A percentile compares a stretch with the other conserved stretches of the same genome.
Conservation (phyloP, 345 rosid species). For the Capsella bursapastoris region DNA sequence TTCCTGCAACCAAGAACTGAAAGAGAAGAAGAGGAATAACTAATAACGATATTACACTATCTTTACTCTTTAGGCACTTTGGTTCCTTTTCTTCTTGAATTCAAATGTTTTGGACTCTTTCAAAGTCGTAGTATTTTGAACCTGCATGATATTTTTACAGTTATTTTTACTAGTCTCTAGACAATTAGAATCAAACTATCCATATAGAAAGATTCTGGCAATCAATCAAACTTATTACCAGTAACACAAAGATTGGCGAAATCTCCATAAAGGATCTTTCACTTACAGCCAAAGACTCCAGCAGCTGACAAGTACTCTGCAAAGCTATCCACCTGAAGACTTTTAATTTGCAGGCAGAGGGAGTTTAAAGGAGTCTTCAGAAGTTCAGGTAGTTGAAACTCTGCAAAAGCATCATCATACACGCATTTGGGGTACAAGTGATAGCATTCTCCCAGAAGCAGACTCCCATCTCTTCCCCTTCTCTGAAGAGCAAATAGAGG, state of each 20-base stretch:
- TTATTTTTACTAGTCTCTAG: background rate
- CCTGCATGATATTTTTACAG: slow-evolving; percentile 53
- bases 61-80: no score
- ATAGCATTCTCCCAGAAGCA: slow-evolving; percentile 93
- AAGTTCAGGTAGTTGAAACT: slow-evolving; percentile 98
- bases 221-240: background rate
- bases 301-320: slow-evolving; percentile 96
- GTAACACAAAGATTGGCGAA: slow-evolving; percentile 1
- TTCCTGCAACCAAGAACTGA: slow-evolving; percentile 35
- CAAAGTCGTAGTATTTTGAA: slow-evolving; percentile 38
- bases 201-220: background rate
- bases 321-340: slow-evolving; percentile 84
- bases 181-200: background rate
- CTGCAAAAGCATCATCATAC: slow-evolving; percentile 83
- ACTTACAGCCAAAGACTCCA: slow-evolving; percentile 88
- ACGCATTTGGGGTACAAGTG: slow-evolving; percentile 90
- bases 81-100: slow-evolving; percentile 23
- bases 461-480: slow-evolving; percentile 97
- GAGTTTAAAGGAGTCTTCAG: slow-evolving; percentile 97
- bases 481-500: slow-evolving; percentile 57
- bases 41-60: slow-evolving; percentile 19
- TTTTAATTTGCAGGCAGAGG: slow-evolving; percentile 98
- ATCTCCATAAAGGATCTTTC: slow-evolving; percentile 8
- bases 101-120: slow-evolving; percentile 13
- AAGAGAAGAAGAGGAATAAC: slow-evolving; percentile 1